Evolutionary conservation across 2,329 filamentous ascomycete genomes (phyloP).

Genomic region (Penicillium griseofulvum): DNA sequence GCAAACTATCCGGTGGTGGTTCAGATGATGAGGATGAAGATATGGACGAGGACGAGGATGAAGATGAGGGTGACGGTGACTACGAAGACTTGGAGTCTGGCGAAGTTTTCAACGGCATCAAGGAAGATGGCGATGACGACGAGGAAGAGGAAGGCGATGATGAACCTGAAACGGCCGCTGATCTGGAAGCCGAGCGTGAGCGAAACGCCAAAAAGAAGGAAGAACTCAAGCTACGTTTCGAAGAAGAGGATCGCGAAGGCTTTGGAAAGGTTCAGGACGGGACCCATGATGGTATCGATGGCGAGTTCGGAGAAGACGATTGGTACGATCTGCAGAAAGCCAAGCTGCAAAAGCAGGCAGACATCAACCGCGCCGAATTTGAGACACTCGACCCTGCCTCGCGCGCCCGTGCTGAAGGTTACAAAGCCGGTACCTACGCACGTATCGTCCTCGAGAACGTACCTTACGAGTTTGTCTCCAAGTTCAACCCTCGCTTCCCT

Average conservation of each 20-base stretch:
- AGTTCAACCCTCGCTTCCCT: constrained; percentile 78
- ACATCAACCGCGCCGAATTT: constrained; percentile 95
- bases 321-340: constrained; percentile 99
- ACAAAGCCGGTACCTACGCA: constrained; percentile 87
- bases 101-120: constrained; percentile 50
- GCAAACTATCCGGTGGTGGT: constrained; percentile 58
- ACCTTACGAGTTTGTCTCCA: constrained; percentile 81
- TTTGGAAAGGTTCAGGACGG: constrained; percentile 82
- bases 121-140: constrained; percentile 38
- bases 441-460: constrained; percentile 87
- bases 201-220: constrained; percentile 90
- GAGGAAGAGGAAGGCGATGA: constrained; percentile 59
- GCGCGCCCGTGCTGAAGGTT: constrained; percentile 80
- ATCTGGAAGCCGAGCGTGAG: constrained; percentile 82
- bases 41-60: constrained; percentile 54
- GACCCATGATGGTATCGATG: constrained; percentile 64
- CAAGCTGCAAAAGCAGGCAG: constrained; percentile 87
- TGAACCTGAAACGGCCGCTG: constrained; percentile 35
- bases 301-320: constrained; percentile 89
- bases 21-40: constrained; percentile 54
- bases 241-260: constrained; percentile 96
- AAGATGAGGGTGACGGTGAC: constrained; percentile 71
- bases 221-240: constrained; percentile 89
- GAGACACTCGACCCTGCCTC: constrained; percentile 81
- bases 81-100: constrained; percentile 85